phyloP scores from a whole-genome alignment of 306 rosid species.

The Castanopsis chinensis region DNA sequence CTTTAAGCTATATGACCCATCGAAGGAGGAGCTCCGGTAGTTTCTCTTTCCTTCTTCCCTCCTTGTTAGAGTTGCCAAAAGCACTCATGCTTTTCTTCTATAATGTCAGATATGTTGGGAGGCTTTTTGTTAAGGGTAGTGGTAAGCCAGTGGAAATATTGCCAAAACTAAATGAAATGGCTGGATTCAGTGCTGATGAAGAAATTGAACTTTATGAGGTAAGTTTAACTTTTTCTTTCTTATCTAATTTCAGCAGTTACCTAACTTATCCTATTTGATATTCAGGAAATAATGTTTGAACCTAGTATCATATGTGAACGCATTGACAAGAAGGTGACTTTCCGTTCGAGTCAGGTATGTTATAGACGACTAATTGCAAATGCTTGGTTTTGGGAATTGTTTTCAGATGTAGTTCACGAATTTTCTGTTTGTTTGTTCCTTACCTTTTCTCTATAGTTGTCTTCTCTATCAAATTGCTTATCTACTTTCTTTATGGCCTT shows the following conservation, averaged over 20 bases:
- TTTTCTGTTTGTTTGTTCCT: background rate
- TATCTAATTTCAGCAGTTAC: background rate
- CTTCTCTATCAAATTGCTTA: background rate
- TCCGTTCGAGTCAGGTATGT: conserved; percentile 51
- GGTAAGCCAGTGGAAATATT: conserved; percentile 45
- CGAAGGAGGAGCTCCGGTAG: conserved; percentile 36
- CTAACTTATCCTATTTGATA: background rate
- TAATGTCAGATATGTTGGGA: conserved; percentile 32
- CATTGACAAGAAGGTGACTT: conserved; percentile 47
- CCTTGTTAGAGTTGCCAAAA: background rate
- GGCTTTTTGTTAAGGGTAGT: conserved; percentile 48
- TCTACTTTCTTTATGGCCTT: background rate
- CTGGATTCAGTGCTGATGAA: conserved; percentile 49
- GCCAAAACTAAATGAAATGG: conserved; percentile 48
- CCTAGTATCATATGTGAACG: conserved; percentile 58
- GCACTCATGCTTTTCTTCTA: conserved; percentile 5
- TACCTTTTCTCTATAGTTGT: background rate
- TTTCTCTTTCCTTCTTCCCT: background rate
- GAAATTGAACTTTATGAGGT: conserved; percentile 60
- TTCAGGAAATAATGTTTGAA: conserved; percentile 57
- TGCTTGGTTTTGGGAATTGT: background rate
- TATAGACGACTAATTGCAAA: background rate
- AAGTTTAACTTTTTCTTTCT: background rate
- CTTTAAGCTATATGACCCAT: background rate
- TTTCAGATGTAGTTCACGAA: background rate